phyloP scores from a whole-genome alignment of 2,329 filamentous ascomycete species.

The Penicillium sp. region DNA sequence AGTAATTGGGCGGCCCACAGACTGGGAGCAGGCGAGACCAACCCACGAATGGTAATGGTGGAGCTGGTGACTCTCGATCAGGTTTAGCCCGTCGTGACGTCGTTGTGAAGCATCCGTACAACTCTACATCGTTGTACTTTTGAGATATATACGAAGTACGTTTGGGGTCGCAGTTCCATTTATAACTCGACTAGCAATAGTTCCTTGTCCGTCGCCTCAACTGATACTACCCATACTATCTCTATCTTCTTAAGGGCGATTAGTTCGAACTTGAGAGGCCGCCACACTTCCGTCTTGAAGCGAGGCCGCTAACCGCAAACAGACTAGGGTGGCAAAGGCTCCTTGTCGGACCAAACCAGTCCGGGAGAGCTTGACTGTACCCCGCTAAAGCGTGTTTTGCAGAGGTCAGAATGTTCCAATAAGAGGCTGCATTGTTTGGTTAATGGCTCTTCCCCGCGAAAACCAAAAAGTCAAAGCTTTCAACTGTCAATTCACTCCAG shows the following conservation, averaged over 20 bases:
- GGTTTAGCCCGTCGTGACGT: conserved; percentile 37
- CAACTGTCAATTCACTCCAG: neutral
- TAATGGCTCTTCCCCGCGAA: neutral
- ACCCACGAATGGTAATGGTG: neutral
- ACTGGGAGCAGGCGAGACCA: neutral
- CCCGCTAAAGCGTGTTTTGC: conserved; percentile 17
- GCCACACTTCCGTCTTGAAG: neutral
- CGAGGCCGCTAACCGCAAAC: neutral
- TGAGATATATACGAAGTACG: neutral
- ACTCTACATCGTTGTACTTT: neutral
- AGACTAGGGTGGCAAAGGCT: conserved; percentile 18
- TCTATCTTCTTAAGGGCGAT: neutral
- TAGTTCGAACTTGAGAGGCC: neutral
- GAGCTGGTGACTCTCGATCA: conserved; percentile 16
- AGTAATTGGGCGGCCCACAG: conserved; percentile 8
- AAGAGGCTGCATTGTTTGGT: neutral
- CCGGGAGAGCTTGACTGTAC: conserved; percentile 21
- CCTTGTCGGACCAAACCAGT: conserved; percentile 26
- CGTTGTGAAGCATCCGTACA: conserved; percentile 29
- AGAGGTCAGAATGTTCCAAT: neutral
- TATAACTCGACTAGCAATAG: neutral
- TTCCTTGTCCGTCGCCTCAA: neutral
- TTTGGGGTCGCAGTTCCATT: neutral
- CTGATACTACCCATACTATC: neutral
- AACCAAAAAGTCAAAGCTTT: neutral